Conservation (phyloP, 805 yeast genomes). For the Hanseniaspora thailandica region DNA sequence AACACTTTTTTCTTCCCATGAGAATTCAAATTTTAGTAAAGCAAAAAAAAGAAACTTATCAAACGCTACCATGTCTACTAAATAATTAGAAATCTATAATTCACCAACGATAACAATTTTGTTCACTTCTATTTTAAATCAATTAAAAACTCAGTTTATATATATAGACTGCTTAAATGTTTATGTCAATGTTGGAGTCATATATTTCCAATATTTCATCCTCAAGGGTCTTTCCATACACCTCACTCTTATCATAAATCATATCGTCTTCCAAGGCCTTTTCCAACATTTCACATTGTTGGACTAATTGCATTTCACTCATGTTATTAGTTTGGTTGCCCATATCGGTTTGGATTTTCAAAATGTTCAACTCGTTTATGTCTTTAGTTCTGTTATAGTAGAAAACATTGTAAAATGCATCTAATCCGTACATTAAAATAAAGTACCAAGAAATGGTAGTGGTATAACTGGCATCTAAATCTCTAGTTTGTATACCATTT, state of each 20-base stretch:
- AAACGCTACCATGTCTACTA: background rate
- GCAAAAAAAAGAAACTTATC: background rate
- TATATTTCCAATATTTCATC: constrained; percentile 37
- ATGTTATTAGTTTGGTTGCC: constrained; percentile 11
- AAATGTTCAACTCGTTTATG: constrained; percentile 1
- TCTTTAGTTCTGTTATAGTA: constrained; percentile 35
- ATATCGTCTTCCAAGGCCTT: constrained; percentile 62
- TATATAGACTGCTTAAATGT: background rate
- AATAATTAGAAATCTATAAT: no score
- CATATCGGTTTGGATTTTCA: constrained; percentile 12
- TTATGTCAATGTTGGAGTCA: constrained; percentile 5
- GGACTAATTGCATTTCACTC: constrained; percentile 19
- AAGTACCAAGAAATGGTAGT: constrained; percentile 93
- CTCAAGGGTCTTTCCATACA: constrained; percentile 49
- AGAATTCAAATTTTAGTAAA: background rate
- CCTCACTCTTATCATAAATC: constrained; percentile 47
- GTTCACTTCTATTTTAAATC: no score
- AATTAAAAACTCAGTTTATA: background rate
- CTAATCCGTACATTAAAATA: constrained; percentile 71
- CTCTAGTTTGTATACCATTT: constrained; percentile 70
- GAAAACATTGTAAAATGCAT: constrained; percentile 62
- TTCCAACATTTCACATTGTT: constrained; percentile 38
- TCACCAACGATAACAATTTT: no score
- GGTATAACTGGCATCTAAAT: constrained; percentile 83
- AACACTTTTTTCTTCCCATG: no score